Evolutionary conservation across 495 filamentous ascomycete genomes (phyloP).

Genomic region (Pyrenula aspistea): DNA sequence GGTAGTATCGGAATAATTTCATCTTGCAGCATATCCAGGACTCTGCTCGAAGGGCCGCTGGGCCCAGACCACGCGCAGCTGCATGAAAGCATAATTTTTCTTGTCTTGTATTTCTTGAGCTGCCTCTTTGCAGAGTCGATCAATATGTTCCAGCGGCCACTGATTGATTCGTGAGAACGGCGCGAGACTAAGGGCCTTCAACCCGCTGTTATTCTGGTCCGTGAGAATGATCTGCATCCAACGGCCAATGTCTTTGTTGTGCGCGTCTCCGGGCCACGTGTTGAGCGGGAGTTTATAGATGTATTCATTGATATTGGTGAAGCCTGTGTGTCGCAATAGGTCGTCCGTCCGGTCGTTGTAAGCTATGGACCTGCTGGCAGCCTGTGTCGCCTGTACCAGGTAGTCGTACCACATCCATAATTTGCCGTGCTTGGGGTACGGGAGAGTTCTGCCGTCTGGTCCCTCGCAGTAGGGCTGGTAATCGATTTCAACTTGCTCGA

Average conservation of each 20-base stretch:
- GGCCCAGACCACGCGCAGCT: neutral
- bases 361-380: constrained; percentile 50
- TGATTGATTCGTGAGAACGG: constrained; percentile 56
- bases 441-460: constrained; percentile 41
- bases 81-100: neutral
- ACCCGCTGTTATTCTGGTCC: constrained; percentile 30
- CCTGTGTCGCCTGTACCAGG: constrained; percentile 57
- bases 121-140: constrained; percentile 43
- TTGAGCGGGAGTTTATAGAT: constrained; percentile 65
- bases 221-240: constrained; percentile 79
- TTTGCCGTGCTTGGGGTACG: constrained; percentile 19
- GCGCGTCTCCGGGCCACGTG: constrained; percentile 60
- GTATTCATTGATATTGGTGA: constrained; percentile 68
- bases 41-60: neutral
- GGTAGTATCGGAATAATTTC: neutral
- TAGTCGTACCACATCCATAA: constrained; percentile 57
- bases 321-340: constrained; percentile 60
- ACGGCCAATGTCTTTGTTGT: constrained; percentile 57
- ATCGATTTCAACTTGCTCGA: constrained; percentile 94
- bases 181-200: constrained; percentile 62
- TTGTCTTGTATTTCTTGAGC: neutral
- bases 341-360: constrained; percentile 47
- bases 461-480: constrained; percentile 60
- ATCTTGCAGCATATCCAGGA: neutral
- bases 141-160: constrained; percentile 56